Evolutionary conservation across 371 early-diverging fungal species (phyloP).

Genomic region (Coemansia sp.): DNA sequence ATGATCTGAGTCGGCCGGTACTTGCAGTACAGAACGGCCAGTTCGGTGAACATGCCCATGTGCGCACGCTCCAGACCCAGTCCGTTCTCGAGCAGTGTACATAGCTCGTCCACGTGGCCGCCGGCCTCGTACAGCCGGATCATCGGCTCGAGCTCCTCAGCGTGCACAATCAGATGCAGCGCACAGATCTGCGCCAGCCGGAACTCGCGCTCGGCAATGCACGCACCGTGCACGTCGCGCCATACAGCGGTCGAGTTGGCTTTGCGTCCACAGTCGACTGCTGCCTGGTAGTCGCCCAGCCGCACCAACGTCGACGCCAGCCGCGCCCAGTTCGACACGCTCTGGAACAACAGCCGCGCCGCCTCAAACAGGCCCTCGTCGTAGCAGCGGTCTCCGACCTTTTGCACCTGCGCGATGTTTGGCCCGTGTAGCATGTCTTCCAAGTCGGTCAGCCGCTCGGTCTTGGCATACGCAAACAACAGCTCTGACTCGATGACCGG

Average conservation of each 20-base stretch:
- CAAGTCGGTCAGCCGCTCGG: slow-evolving; percentile 84
- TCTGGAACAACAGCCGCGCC: slow-evolving; percentile 90
- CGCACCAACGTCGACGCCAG: slow-evolving; percentile 94
- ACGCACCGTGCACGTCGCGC: slow-evolving; percentile 95
- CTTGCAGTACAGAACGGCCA: slow-evolving; percentile 93
- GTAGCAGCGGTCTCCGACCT: slow-evolving; percentile 95
- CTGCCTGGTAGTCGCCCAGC: slow-evolving; percentile 90
- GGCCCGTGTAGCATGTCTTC: slow-evolving; percentile 91
- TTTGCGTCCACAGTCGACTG: slow-evolving; percentile 97
- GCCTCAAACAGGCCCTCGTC: slow-evolving; percentile 87
- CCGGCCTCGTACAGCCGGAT: slow-evolving; percentile 82
- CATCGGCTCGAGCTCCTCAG: slow-evolving; percentile 91
- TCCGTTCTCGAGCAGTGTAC: slow-evolving; percentile 86
- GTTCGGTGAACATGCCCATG: slow-evolving; percentile 99
- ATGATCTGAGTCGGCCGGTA: slow-evolving; percentile 91
- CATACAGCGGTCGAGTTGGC: slow-evolving; percentile 96
- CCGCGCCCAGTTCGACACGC: slow-evolving; percentile 94
- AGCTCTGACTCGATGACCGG: slow-evolving; percentile 92
- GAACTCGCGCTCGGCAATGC: slow-evolving; percentile 91
- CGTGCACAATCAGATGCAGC: slow-evolving; percentile 91
- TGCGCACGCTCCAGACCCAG: slow-evolving; percentile 95
- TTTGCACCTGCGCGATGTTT: slow-evolving; percentile 90
- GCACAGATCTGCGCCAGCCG: slow-evolving; percentile 97
- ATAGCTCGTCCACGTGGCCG: slow-evolving; percentile 89
- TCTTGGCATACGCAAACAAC: slow-evolving; percentile 91